A percentile compares a stretch with the other conserved stretches of the same genome.
phyloP scores from a whole-genome alignment of 2,329 filamentous ascomycete genomes.

The Geosmithia putterillii region DNA sequence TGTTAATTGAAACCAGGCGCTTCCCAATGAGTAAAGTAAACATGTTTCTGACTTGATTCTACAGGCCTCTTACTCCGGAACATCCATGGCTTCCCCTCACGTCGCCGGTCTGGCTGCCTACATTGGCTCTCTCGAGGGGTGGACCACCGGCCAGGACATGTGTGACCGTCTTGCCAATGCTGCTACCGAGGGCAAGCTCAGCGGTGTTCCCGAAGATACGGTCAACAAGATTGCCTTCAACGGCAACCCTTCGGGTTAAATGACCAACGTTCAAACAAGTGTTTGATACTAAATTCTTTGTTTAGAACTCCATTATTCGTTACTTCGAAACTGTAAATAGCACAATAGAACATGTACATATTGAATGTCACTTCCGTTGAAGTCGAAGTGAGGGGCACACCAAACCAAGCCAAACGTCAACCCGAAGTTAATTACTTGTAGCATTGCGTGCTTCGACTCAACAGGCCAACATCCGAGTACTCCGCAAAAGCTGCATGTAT shows the following conservation, averaged over 20 bases:
- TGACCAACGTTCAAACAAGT: not conserved
- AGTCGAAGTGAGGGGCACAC: too few species aligned
- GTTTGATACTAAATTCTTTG: not conserved
- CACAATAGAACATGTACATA: too few species aligned
- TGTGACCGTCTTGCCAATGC: slow-evolving; percentile 30
- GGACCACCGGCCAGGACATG: slow-evolving; percentile 29
- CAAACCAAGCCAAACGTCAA: too few species aligned
- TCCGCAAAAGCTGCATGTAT: too few species aligned
- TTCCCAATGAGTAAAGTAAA: not conserved
- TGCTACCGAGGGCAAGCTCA: slow-evolving; percentile 26
- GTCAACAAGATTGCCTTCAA: slow-evolving; percentile 45
- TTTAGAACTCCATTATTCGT: not conserved
- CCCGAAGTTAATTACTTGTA: too few species aligned
- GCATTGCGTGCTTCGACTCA: too few species aligned
- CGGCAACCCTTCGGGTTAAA: slow-evolving; percentile 15
- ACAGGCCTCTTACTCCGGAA: slow-evolving; percentile 24
- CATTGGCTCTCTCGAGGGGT: slow-evolving; percentile 29
- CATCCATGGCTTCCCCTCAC: slow-evolving; percentile 27
- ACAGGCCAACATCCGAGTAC: too few species aligned
- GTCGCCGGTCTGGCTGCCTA: slow-evolving; percentile 27
- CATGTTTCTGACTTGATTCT: not conserved
- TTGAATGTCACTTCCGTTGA: too few species aligned
- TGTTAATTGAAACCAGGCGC: slow-evolving; percentile 6
- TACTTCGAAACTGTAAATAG: too few species aligned
- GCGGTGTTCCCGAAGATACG: slow-evolving; percentile 27